Evolutionary conservation across 202 grass and related monocot genomes (phyloP).

Genomic region (Carex sylvatica): DNA sequence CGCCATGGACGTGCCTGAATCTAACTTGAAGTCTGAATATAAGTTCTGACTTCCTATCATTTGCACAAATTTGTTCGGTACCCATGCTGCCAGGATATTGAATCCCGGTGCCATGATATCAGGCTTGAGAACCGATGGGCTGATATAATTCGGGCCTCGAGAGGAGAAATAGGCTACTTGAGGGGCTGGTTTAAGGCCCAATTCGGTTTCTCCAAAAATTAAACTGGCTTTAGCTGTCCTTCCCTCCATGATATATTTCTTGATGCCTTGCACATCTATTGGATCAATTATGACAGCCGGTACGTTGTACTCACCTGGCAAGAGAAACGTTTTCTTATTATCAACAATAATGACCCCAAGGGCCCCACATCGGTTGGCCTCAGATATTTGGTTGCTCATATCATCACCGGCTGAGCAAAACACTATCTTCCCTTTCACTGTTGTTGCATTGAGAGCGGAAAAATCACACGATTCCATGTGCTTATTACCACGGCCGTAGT

Average conservation of each 20-base stretch:
- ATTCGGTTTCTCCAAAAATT: constrained; percentile 37
- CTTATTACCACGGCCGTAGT: constrained; percentile 36
- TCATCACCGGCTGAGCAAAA: constrained; percentile 30
- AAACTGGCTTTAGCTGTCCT: constrained; percentile 35
- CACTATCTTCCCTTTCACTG: constrained; percentile 45
- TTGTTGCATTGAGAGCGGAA: constrained; percentile 30
- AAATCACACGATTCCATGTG: constrained; percentile 28
- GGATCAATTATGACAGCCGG: constrained; percentile 41
- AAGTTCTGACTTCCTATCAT: background rate
- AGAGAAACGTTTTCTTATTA: constrained; percentile 27
- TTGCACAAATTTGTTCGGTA: constrained; percentile 17
- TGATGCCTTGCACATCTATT: constrained; percentile 36
- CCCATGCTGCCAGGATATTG: constrained; percentile 66
- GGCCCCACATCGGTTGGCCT: constrained; percentile 33
- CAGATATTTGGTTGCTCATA: constrained; percentile 31
- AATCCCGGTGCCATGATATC: constrained; percentile 65
- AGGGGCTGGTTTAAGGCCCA: constrained; percentile 50
- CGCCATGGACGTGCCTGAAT: constrained; percentile 21
- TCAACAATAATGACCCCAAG: constrained; percentile 34
- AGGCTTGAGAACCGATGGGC: constrained; percentile 55
- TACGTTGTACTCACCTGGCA: constrained; percentile 27
- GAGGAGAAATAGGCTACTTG: constrained; percentile 56
- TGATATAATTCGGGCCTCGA: constrained; percentile 42
- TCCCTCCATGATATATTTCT: constrained; percentile 26
- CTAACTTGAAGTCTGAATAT: constrained; percentile 14